Base-by-base conservation (phyloP, 768 basidiomycete genomes). In the Trichaptum fuscoviolaceum region DNA sequence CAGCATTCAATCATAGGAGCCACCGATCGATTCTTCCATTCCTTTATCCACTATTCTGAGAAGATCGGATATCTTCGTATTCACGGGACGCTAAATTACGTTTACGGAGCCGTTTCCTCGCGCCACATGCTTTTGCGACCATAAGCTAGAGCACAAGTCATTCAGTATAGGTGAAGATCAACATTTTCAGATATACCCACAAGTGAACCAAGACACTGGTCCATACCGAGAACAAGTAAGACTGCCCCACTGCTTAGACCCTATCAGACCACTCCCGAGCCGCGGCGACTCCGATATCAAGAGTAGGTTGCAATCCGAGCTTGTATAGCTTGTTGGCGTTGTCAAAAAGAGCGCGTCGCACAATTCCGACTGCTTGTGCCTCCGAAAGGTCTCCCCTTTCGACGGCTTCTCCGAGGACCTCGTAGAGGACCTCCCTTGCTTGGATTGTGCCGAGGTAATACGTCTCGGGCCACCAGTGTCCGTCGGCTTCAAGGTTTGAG, bases 381-480 rank as follows among this genome's bases (percentile, higher is more conserved):
- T 88, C 83, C 1, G 80, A 80, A 52, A 93, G 72, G 25, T 87
- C 88, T 10, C 78, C 79, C 25, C 71, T 69, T 6, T 72, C 69
- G 3, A 91, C 80, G 15, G 76, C 79, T 7, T 84, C 83, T 2
- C 80, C 72, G 6, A 92, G 80, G 7, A 91, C 87, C 89, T 85
- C 79, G 67, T 79, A 89, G 35, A 93, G 75, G 0, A 81, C 86
- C 57, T 84, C 73, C 26, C 92, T 82, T 2, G 88, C 85, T 76
- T 93, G 92, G 0, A 83, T 59, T 7, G 80, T 82, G 2, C 85
- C 89, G 15, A 93, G 79, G 73, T 91, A 92, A 71, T 84, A 93
- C 0, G 84, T 82, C 72, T 92, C 92, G 2, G 91, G 92, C 85
- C 89, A 92, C 84, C 87, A 86, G 70, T 86, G 85, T 9, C 84